Percentiles rank a stretch among this genome's conserved stretches.
phyloP scores from a whole-genome alignment of 768 basidiomycete genomes.

The Russula dissimulans region DNA sequence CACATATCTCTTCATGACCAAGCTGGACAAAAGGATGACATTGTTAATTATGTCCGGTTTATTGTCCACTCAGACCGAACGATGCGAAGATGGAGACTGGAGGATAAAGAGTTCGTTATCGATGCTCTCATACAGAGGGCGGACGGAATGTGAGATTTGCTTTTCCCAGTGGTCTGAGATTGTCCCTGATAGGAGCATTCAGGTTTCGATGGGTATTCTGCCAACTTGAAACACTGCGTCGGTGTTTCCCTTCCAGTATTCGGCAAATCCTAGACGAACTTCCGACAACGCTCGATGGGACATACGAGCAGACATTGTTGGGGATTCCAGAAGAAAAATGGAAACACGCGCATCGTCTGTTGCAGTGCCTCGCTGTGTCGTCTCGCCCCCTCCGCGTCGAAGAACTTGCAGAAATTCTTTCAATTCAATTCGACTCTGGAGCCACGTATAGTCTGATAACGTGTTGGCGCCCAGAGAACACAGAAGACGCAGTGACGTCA shows the following conservation, averaged over 20 bases:
- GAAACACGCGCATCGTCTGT: not conserved
- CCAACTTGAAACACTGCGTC: too few species aligned
- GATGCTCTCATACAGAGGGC: not conserved
- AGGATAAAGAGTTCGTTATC: not conserved
- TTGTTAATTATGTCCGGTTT: not conserved
- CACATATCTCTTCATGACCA: conserved; percentile 1
- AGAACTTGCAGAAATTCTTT: not conserved
- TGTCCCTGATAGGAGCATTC: not conserved
- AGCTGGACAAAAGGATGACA: not conserved
- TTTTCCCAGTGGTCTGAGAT: not conserved
- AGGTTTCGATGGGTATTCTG: not conserved
- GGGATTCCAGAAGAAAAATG: not conserved
- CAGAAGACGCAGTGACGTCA: not conserved
- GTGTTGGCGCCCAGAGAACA: not conserved
- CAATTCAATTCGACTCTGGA: not conserved
- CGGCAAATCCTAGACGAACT: not conserved
- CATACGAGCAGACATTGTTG: not conserved
- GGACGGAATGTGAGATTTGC: not conserved
- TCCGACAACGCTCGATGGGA: not conserved
- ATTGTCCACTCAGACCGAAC: not conserved
- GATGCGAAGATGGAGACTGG: not conserved
- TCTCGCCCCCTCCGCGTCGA: not conserved
- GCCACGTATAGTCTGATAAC: not conserved
- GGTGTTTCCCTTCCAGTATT: not conserved
- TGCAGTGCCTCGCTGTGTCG: not conserved